A percentile compares a stretch with the other conserved stretches of the same genome.
Conservation (phyloP, 495 filamentous ascomycete species). For the Penicillium lagena region DNA sequence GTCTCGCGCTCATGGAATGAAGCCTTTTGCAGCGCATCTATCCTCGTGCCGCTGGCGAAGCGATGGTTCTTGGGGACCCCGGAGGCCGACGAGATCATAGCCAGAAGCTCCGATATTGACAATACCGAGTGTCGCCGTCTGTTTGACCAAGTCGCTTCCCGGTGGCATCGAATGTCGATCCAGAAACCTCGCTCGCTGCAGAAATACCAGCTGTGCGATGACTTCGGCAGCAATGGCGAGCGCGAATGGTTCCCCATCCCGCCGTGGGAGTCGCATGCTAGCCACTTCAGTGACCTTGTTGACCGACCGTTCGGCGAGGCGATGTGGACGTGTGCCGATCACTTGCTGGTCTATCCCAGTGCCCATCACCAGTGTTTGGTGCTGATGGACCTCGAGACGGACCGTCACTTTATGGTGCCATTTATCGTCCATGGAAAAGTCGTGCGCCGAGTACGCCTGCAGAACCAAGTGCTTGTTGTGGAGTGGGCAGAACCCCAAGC, state of each 20-base stretch:
- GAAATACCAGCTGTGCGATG: conserved; percentile 34
- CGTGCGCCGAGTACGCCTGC: conserved; percentile 52
- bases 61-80: conserved; percentile 48
- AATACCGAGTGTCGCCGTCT: conserved; percentile 29
- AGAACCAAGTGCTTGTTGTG: conserved; percentile 49
- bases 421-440: conserved; percentile 49
- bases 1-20: conserved; percentile 50
- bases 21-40: conserved; percentile 44
- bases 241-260: conserved; percentile 43
- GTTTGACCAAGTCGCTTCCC: conserved; percentile 48
- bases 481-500: conserved; percentile 60
- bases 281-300: conserved; percentile 25
- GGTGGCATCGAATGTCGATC: conserved; percentile 48
- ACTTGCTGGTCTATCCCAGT: conserved; percentile 52
- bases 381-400: conserved; percentile 47
- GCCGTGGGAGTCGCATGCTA: conserved; percentile 51
- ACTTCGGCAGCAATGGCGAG: conserved; percentile 27
- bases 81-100: conserved; percentile 38
- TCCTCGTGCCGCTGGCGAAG: conserved; percentile 41
- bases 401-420: conserved; percentile 40
- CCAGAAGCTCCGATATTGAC: not conserved
- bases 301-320: conserved; percentile 49
- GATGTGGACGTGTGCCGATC: conserved; percentile 56
- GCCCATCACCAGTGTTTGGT: conserved; percentile 35
- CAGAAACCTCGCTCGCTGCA: conserved; percentile 44